A percentile compares a stretch with the other conserved stretches of the same genome.
These are phyloP conservation scores for Aureobasidium sp. DNA, from an alignment of 2,329 filamentous ascomycete genomes.

Conservation along the genomic window DNA sequence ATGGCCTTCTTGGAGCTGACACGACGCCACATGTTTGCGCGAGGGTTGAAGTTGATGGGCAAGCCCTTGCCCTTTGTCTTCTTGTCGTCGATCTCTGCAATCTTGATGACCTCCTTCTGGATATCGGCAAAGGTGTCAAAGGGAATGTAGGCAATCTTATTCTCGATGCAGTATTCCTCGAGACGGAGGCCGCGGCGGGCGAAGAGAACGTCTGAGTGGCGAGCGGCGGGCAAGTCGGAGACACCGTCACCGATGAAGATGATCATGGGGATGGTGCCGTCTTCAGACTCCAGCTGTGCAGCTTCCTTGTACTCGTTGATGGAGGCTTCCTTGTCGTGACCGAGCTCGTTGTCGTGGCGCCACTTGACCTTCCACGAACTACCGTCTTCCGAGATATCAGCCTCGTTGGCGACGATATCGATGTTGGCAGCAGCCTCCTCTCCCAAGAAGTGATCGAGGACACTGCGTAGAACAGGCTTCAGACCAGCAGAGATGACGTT, in stretches of 20 bases:
- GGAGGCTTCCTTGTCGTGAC: slow-evolving; percentile 59
- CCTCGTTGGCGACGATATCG: slow-evolving; percentile 61
- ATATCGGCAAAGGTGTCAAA: slow-evolving; percentile 62
- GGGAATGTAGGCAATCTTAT: slow-evolving; percentile 51
- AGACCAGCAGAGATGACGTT: slow-evolving; percentile 62
- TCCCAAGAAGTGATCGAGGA: slow-evolving; percentile 58
- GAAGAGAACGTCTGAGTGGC: slow-evolving; percentile 60
- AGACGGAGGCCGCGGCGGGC: slow-evolving; percentile 56
- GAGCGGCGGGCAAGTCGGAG: slow-evolving; percentile 57
- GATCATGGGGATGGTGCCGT: slow-evolving; percentile 57
- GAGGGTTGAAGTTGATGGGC: slow-evolving; percentile 56
- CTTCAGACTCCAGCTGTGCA: slow-evolving; percentile 47
- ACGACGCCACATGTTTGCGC: slow-evolving; percentile 60
- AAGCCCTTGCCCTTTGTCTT: slow-evolving; percentile 53
- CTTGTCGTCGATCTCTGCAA: slow-evolving; percentile 51
- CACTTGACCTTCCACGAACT: slow-evolving; percentile 58
- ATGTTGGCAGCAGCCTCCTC: slow-evolving; percentile 52
- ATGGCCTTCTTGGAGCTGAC: slow-evolving; percentile 51
- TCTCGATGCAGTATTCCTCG: slow-evolving; percentile 58
- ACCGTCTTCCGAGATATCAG: slow-evolving; percentile 50
- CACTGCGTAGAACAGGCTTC: slow-evolving; percentile 54
- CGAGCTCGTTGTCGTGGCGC: slow-evolving; percentile 56
- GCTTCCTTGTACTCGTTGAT: slow-evolving; percentile 52
- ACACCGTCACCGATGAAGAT: slow-evolving; percentile 64
- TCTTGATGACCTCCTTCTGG: slow-evolving; percentile 50